Conservation (phyloP, 2,329 filamentous ascomycete genomes). For the Colletotrichum abscissum region DNA sequence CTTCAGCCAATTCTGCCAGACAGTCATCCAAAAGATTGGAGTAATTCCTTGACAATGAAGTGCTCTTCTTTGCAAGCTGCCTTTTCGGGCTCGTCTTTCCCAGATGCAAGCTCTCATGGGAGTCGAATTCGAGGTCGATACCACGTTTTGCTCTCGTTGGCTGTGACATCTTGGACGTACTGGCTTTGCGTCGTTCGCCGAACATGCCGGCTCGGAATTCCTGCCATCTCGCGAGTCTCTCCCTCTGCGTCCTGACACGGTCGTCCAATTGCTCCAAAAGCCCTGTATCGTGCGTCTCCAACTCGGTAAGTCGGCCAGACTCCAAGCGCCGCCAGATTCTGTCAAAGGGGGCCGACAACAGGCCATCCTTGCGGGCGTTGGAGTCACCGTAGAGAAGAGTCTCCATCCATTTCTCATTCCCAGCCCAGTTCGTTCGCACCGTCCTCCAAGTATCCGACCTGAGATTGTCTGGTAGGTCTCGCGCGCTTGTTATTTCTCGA, state of each 20-base stretch:
- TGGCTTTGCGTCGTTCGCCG: conserved; percentile 41
- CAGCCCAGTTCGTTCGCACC: conserved; percentile 81
- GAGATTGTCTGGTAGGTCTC: conserved; percentile 52
- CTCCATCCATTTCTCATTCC: conserved; percentile 79
- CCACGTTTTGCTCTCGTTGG: conserved; percentile 47
- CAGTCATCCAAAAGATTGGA: conserved; percentile 54
- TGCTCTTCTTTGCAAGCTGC: conserved; percentile 34
- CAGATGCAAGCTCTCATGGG: conserved; percentile 61
- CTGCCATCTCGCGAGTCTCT: conserved; percentile 79
- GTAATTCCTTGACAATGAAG: conserved; percentile 54
- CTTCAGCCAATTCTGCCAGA: conserved; percentile 51
- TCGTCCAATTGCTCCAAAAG: conserved; percentile 78
- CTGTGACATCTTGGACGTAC: conserved; percentile 40
- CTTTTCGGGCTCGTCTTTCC: conserved; percentile 47
- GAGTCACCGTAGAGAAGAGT: conserved; percentile 76
- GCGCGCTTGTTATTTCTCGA: conserved; percentile 39
- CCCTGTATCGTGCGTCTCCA: conserved; percentile 63
- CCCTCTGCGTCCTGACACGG: conserved; percentile 74
- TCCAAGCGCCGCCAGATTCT: conserved; percentile 77
- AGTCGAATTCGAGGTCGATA: conserved; percentile 65
- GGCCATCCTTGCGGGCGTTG: conserved; percentile 64
- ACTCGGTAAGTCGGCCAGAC: conserved; percentile 65
- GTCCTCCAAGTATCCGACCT: conserved; percentile 66
- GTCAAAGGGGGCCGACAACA: conserved; percentile 76
- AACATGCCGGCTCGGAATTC: conserved; percentile 68